Base-by-base conservation (phyloP, 1,139 yeast genomes). In the Candida buenavistaensis region DNA sequence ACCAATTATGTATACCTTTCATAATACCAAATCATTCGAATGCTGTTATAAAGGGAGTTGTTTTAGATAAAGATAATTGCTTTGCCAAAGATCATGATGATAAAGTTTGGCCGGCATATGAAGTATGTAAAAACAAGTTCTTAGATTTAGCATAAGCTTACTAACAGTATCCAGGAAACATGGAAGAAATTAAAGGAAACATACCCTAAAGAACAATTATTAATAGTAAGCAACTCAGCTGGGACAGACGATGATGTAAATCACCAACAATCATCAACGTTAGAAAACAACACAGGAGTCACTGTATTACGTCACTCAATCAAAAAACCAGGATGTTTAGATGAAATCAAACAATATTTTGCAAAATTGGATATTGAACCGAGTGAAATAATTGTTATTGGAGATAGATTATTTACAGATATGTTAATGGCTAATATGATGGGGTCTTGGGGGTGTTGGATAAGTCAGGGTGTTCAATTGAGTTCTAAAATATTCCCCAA, bases 31-130 rank as follows among this genome's bases (percentile, higher is more conserved):
- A 54, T 8, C 54, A 58, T 9, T 50, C 52, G 5, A 43, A 55
- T 32, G 51, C 44, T 5, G 42, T 35, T 11, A 84, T 89, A 41
- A 82, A 78, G 47, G 96, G 94, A 0, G 74, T 92, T 3, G 94
- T 92, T 0, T 68, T 92, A 19, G 99, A 92, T 55, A 92, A 94
- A 57, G 99, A 92, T 59, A 94, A 92, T 56, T 92, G 97, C 53
- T 85, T 92, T 57, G 95, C 98, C 4, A 72, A 75, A 46, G 95
- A 94, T 30, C 85, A 87, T 40, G 84, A 81, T 39, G 84, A 82
- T 47, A 75, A 78, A 41, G 84, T 92, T 2, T 89, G 89, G 87
- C 89, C 86, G 0, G 84, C 64, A 2, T 88, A 89, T 51, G 48
- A 51, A 28, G 63, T 55, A 45, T 36, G 64, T 57, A 20, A 8